A percentile compares a stretch with the other conserved stretches of the same genome.
phyloP scores from a whole-genome alignment of 2,329 filamentous ascomycete genomes.

The Fusarium verrucosum region DNA sequence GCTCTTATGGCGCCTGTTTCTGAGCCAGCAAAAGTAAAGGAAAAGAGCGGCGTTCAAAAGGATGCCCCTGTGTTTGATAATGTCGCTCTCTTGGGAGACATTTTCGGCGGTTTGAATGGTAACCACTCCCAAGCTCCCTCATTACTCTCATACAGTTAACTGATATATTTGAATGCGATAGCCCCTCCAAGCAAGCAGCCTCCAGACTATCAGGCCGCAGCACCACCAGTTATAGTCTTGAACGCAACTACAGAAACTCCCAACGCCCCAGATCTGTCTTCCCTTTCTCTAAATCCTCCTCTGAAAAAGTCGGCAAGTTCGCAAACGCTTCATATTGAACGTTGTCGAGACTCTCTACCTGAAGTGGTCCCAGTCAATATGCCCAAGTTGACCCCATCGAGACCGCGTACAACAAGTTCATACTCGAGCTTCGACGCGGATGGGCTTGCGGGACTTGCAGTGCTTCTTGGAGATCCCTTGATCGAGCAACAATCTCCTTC shows the following conservation, averaged over 20 bases:
- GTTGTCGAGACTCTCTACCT: slow-evolving; percentile 3
- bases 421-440: not conserved
- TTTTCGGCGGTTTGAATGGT: slow-evolving; percentile 19
- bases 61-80: slow-evolving; percentile 24
- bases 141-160: not conserved
- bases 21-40: not conserved
- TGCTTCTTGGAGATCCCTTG: slow-evolving; percentile 16
- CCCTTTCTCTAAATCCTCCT: not conserved
- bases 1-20: slow-evolving; percentile 21
- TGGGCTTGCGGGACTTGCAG: slow-evolving; percentile 2
- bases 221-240: not conserved
- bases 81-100: slow-evolving; percentile 31
- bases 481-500: too few species aligned
- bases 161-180: not conserved
- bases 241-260: not conserved
- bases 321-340: not conserved
- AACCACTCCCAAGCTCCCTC: not conserved
- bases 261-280: not conserved
- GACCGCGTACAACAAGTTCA: not conserved
- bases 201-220: not conserved
- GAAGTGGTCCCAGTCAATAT: slow-evolving; percentile 23
- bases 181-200: not conserved
- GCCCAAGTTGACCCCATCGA: not conserved
- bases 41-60: not conserved
- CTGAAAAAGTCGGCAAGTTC: not conserved